Percentiles rank a stretch among this genome's conserved stretches.
Evolutionary conservation across 176 grass and related monocot genomes (phyloP).

Genomic region (Lolium multiflorum): DNA sequence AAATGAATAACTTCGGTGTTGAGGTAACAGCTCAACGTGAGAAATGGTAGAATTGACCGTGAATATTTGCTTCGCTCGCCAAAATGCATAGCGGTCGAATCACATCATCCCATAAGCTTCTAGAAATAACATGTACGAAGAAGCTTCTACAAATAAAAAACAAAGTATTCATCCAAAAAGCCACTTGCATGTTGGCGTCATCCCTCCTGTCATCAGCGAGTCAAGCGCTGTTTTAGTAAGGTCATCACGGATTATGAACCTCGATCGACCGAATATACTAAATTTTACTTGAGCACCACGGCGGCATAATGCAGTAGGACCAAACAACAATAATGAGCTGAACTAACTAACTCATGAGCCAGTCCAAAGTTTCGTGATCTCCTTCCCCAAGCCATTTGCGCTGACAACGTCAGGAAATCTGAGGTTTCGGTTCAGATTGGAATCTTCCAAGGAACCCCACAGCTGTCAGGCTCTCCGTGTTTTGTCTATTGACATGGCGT

Average conservation of each 20-base stretch:
- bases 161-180: background rate
- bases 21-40: too few species aligned
- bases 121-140: background rate
- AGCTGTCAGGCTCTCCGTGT: too few species aligned
- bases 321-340: background rate
- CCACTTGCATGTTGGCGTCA: background rate
- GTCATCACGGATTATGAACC: background rate
- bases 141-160: slow-evolving; percentile 3
- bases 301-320: background rate
- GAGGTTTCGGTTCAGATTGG: background rate
- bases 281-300: slow-evolving; percentile 5
- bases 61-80: too few species aligned
- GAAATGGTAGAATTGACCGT: too few species aligned
- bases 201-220: background rate
- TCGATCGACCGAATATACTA: slow-evolving; percentile 5
- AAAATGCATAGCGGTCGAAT: background rate
- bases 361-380: background rate
- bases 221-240: background rate
- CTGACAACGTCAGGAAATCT: background rate
- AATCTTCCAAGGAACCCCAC: slow-evolving; percentile 22
- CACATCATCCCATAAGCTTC: background rate
- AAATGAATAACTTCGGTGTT: too few species aligned
- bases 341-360: background rate
- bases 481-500: background rate
- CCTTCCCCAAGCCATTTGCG: slow-evolving; percentile 26